phyloP scores from a whole-genome alignment of 495 filamentous ascomycete species.

The Aspergillus egyptiacus region DNA sequence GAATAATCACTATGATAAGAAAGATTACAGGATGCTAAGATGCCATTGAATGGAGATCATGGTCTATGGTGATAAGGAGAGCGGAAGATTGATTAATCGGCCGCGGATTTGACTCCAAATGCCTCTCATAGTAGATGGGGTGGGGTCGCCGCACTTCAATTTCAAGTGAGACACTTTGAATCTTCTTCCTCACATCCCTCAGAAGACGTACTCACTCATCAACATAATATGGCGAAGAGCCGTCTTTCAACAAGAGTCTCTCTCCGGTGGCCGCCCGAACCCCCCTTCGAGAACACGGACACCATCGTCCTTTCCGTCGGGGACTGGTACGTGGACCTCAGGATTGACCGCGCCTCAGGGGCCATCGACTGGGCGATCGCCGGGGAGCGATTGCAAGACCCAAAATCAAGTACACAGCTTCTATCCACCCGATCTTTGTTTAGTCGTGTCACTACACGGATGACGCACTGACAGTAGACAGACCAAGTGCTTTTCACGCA shows the following conservation, averaged over 20 bases:
- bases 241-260: conserved; percentile 40
- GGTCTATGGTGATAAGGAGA: too few relatives aligned
- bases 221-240: conserved; percentile 12
- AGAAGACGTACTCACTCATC: too few relatives aligned
- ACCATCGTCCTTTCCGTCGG: conserved; percentile 41
- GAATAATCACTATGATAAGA: too few relatives aligned
- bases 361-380: conserved; percentile 41
- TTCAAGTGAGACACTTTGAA: too few relatives aligned
- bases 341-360: conserved; percentile 29
- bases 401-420: conserved; percentile 22
- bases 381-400: conserved; percentile 31
- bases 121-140: background rate
- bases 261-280: conserved; percentile 37
- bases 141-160: background rate
- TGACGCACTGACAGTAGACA: conserved; percentile 7
- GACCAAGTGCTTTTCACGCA: conserved; percentile 37
- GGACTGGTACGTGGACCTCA: conserved; percentile 41
- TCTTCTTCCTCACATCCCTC: background rate
- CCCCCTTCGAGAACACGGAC: conserved; percentile 37
- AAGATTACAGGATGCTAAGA: too few relatives aligned
- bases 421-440: too few relatives aligned
- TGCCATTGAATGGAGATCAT: too few relatives aligned
- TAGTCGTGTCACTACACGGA: background rate
- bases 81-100: too few relatives aligned
- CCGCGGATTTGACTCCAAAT: too few relatives aligned